These are phyloP conservation scores for Parasitella parasitica DNA, from an alignment of 371 early-diverging fungal species.

Conservation along the genomic window DNA sequence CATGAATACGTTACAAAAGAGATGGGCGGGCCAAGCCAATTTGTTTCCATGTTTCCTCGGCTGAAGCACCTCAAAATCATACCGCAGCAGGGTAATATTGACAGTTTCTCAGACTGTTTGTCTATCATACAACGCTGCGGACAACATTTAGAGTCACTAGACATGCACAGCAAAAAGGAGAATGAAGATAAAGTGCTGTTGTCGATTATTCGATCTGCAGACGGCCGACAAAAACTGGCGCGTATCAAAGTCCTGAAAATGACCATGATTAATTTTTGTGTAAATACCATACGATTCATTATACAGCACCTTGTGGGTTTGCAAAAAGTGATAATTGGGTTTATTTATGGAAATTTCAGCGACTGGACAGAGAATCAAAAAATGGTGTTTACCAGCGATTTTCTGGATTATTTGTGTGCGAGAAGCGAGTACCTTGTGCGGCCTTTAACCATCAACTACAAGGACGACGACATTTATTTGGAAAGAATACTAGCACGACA, in stretches of 20 bases:
- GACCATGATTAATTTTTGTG: not conserved
- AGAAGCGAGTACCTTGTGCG: not conserved
- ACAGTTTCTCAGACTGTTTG: not conserved
- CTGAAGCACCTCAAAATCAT: slow-evolving; percentile 8
- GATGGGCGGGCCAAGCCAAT: not conserved
- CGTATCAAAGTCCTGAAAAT: not conserved
- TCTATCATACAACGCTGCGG: not conserved
- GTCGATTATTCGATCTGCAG: not conserved
- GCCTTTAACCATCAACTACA: not conserved
- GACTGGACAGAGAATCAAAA: slow-evolving; percentile 1
- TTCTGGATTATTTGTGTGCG: not conserved
- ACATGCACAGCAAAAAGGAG: not conserved
- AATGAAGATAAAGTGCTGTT: not conserved
- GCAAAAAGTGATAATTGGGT: not conserved
- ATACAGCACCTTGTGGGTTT: not conserved
- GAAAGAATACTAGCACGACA: not conserved
- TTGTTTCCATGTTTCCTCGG: not conserved
- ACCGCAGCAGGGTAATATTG: not conserved
- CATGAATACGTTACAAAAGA: slow-evolving; percentile 2
- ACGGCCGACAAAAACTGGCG: not conserved
- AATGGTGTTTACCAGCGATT: not conserved
- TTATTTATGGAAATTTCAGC: not conserved
- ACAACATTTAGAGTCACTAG: not conserved
- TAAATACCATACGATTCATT: slow-evolving; percentile 1
- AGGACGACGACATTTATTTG: slow-evolving; percentile 1